phyloP scores from a whole-genome alignment of 768 basidiomycete genomes.

The Gelatoporia subvermispora region DNA sequence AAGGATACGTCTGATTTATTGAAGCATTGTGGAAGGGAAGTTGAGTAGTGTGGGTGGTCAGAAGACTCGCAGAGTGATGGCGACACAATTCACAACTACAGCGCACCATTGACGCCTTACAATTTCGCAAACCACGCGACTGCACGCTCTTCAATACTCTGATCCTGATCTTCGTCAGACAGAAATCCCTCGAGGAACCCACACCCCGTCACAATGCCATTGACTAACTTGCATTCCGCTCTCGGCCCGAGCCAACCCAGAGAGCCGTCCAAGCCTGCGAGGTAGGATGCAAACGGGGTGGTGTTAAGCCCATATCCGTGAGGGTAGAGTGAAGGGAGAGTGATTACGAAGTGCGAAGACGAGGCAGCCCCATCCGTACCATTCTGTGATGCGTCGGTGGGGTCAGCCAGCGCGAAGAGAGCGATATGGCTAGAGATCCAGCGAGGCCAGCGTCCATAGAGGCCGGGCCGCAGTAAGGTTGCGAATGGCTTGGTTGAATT shows the following conservation, averaged over 20 bases:
- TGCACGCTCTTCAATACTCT: background rate
- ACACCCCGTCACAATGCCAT: constrained; percentile 8
- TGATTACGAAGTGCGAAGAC: constrained; percentile 20
- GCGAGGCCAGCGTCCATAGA: background rate
- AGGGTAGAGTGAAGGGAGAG: constrained; percentile 24
- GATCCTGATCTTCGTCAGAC: background rate
- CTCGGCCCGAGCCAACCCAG: background rate
- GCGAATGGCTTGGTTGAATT: too few species aligned
- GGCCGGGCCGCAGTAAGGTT: too few species aligned
- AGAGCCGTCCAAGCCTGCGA: background rate
- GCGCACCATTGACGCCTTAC: too few species aligned
- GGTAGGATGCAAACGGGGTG: constrained; percentile 3
- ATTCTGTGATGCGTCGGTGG: constrained; percentile 14
- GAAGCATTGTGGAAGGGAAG: too few species aligned
- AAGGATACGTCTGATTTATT: too few species aligned
- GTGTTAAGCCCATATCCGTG: constrained; percentile 28
- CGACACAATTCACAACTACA: too few species aligned
- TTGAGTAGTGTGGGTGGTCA: too few species aligned
- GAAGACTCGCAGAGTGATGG: too few species aligned
- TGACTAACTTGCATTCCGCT: background rate
- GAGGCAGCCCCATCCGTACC: constrained; percentile 29
- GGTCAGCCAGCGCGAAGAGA: background rate
- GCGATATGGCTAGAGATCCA: background rate
- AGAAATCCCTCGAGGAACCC: constrained; percentile 5
- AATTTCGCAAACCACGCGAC: constrained; percentile 13